These are phyloP conservation scores for Metarhizium guizhouense DNA, from an alignment of 2,329 filamentous ascomycete species.

Conservation along the genomic window DNA sequence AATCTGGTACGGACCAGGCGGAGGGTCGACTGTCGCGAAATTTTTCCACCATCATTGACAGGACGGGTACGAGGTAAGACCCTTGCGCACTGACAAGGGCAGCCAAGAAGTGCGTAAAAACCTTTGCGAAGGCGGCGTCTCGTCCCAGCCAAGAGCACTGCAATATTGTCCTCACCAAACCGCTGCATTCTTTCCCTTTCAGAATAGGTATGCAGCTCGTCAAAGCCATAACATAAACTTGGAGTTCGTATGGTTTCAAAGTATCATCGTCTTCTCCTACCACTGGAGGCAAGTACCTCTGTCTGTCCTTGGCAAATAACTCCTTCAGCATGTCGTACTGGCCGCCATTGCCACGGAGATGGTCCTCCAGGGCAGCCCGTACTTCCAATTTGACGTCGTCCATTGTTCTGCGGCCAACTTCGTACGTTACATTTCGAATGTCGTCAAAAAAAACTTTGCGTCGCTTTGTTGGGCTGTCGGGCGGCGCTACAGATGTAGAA, in stretches of 20 bases:
- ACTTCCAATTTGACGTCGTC: slow-evolving; percentile 48
- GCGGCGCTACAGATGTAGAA: slow-evolving; percentile 24
- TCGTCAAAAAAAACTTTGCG: slow-evolving; percentile 52
- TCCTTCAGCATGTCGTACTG: slow-evolving; percentile 54
- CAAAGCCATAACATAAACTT: slow-evolving; percentile 54
- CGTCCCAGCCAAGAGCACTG: slow-evolving; percentile 56
- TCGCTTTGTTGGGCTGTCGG: slow-evolving; percentile 40
- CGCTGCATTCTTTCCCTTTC: slow-evolving; percentile 47
- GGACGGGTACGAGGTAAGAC: slow-evolving; percentile 62
- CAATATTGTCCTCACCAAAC: slow-evolving; percentile 50
- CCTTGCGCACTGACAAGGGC: slow-evolving; percentile 76
- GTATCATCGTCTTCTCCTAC: slow-evolving; percentile 38
- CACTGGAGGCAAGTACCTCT: slow-evolving; percentile 28
- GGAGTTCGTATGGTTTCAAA: slow-evolving; percentile 45
- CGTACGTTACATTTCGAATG: slow-evolving; percentile 46
- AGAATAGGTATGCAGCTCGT: slow-evolving; percentile 52
- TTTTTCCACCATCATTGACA: slow-evolving; percentile 73
- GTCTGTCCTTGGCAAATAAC: slow-evolving; percentile 43
- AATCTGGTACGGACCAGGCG: slow-evolving; percentile 38
- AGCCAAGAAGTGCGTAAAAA: slow-evolving; percentile 59
- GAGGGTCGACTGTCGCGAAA: slow-evolving; percentile 49
- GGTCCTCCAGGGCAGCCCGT: slow-evolving; percentile 45
- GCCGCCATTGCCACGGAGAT: slow-evolving; percentile 47
- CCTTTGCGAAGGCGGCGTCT: slow-evolving; percentile 55
- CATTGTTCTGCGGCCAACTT: slow-evolving; percentile 42